Evolutionary conservation across 2,329 filamentous ascomycete genomes (phyloP), one percentile per base, ranked within the genome.

Genomic region (Elsinoe australis): DNA sequence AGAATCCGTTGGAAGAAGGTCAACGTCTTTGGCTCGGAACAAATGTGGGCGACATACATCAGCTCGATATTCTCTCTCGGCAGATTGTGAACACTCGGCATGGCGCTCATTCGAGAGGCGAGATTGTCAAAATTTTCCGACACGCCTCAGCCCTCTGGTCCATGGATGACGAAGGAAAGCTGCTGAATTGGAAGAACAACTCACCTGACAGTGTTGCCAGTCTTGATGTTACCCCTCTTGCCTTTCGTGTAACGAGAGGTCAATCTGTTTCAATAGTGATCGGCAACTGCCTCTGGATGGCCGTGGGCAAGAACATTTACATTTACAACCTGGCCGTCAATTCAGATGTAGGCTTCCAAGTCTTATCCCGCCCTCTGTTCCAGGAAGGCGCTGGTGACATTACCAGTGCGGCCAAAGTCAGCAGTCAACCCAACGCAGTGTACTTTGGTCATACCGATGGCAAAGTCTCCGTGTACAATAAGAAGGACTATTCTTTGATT

Each of bases 371-470:
- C 32, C 83, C 88, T 1, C 65, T 96, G 1, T 69, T 75, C 10
- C 79, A 85, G 45, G 78, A 83, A 12, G 81, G 81, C 49, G 82
- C 85, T 7, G 89, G 89, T 10, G 90, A 96, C 53, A 80, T 98
- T 10, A 94, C 87, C 1, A 87, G 87, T 0, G 90, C 88, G 4
- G 79, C 89, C 2, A 75, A 82, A 47, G 73, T 94, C 24, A 82
- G 78, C 44, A 81, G 82, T 18, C 79, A 89, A 36, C 81, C 83
- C 0, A 85, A 85, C 49, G 81, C 83, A 53, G 82, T 94, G 1
- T 95, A 88, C 64, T 83, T 98, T 56, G 92, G 92, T 1, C 92
- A 98, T 62, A 80, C 78, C 9, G 92, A 98, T 63, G 92, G 92
- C 39, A 95, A 95, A 64, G 80, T 98, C 49, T 92, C 86, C 51